Percentiles rank a stretch among this genome's conserved stretches.
Evolutionary conservation across 2,329 filamentous ascomycete species (phyloP).

Genomic region (Trichoderma harzianum): DNA sequence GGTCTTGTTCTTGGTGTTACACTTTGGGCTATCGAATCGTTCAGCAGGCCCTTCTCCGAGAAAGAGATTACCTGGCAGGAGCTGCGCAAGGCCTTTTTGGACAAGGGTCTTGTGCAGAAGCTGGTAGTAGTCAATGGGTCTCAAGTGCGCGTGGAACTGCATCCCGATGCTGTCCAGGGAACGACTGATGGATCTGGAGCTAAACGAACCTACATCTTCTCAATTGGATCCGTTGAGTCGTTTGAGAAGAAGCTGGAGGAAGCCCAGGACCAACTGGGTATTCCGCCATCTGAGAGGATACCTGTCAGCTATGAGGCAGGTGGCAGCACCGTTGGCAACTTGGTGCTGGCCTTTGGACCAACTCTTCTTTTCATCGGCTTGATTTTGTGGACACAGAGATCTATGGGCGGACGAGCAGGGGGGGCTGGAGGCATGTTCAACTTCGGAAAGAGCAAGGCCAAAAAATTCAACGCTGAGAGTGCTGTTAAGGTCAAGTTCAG

Average conservation of each 20-base stretch:
- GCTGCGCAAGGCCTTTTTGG: conserved; percentile 86
- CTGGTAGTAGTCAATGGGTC: conserved; percentile 71
- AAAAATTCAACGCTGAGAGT: conserved; percentile 96
- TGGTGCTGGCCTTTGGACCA: conserved; percentile 77
- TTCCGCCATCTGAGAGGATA: conserved; percentile 84
- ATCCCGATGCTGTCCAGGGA: conserved; percentile 65
- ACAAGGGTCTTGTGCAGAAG: conserved; percentile 94
- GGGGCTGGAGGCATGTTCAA: conserved; percentile 76
- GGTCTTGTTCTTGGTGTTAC: conserved; percentile 51
- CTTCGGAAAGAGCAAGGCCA: conserved; percentile 92
- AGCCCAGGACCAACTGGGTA: conserved; percentile 81
- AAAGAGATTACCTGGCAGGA: conserved; percentile 97
- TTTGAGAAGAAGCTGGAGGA: conserved; percentile 88
- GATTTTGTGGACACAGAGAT: conserved; percentile 73
- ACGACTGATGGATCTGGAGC: conserved; percentile 27
- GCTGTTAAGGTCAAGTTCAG: conserved; percentile 96
- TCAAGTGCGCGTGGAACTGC: conserved; percentile 74
- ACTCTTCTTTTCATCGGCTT: conserved; percentile 82
- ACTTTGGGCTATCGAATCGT: conserved; percentile 42
- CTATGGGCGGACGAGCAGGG: conserved; percentile 63
- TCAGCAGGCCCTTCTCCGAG: conserved; percentile 43
- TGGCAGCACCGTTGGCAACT: conserved; percentile 67
- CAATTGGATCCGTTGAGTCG: conserved; percentile 87
- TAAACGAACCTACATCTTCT: conserved; percentile 72
- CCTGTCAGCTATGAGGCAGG: conserved; percentile 84